Base-by-base conservation (phyloP, 495 filamentous ascomycete species). In the Rusavskia elegans region DNA sequence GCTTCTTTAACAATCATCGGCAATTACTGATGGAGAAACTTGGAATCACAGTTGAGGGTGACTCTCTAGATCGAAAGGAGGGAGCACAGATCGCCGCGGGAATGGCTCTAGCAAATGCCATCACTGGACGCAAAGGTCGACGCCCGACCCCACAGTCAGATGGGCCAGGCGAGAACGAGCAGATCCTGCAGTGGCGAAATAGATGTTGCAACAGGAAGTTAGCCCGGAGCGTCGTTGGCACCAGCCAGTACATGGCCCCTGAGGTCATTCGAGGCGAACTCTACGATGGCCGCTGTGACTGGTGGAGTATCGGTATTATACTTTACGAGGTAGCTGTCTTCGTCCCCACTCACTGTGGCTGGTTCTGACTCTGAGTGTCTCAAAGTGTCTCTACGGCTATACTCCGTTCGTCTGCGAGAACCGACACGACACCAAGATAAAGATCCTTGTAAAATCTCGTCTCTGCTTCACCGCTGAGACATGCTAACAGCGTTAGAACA, bases 231-330 rank as follows among this genome's bases (percentile, higher is more conserved):
- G 79, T 94, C n/a, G 87, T 97, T 36, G 90, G 90, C 3, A 97
- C 90, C 1, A 94, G 87, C 62, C 90, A 95, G 65, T 97, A 95
- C 66, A 95, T 95, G 90, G 90, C 90, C 1, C 90, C 90, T 3
- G 90, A 95, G 66, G 84, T 97, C 29, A 81, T 95, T 52, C 71
- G 80, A 53, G 90, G 87, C 19, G 76, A 88, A 48, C 66, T 73
- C 27, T 95, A 97, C 62, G 90, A 97, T 70, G 90, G 83, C 23
- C 71, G 90, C 54, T 95, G 90, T 65, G 90, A 95, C 67, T 97
- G 80, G 86, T 97, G 88, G 90, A 95, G 89, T 65, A 76, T 95
- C 54, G 90, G 87, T 27, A 78, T 95, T 49, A 95, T 97, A 59
- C 63, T 95, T 36, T 97, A 84, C 55, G 89, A 97, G 68, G 81